These are phyloP conservation scores for Ogataea pilisensis DNA, from an alignment of 805 yeast genomes.

Conservation along the genomic window DNA sequence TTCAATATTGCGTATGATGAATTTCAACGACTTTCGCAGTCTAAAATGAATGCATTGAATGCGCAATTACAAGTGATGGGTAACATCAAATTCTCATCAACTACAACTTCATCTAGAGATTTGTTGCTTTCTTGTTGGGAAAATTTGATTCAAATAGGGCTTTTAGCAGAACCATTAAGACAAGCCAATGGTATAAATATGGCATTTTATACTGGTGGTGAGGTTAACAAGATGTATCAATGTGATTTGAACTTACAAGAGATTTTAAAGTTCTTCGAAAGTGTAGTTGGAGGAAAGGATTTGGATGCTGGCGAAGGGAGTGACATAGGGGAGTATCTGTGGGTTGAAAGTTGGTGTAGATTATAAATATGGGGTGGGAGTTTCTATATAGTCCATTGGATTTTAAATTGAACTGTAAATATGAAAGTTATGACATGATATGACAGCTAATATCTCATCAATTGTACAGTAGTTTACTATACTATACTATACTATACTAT, in stretches of 20 bases:
- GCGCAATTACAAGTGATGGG: constrained; percentile 40
- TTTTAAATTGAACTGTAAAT: too few species aligned
- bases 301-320: neutral
- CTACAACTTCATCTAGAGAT: constrained; percentile 33
- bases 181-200: constrained; percentile 21
- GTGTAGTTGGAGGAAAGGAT: neutral
- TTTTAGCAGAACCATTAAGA: constrained; percentile 35
- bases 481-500: too few species aligned
- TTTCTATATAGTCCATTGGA: too few species aligned
- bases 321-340: constrained; percentile 5
- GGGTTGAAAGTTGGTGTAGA: constrained; percentile 25
- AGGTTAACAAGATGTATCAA: constrained; percentile 47
- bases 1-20: constrained; percentile 77
- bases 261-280: constrained; percentile 28
- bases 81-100: constrained; percentile 27
- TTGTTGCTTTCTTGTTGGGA: constrained; percentile 76
- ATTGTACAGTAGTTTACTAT: too few species aligned
- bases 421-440: too few species aligned
- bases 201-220: constrained; percentile 23
- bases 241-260: constrained; percentile 51
- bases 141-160: constrained; percentile 48
- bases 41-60: constrained; percentile 30
- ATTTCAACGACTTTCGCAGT: constrained; percentile 33
- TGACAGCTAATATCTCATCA: too few species aligned
- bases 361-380: constrained; percentile 3